phyloP scores from a whole-genome alignment of 2,329 filamentous ascomycete species.

The Fusarium guadeloupense region DNA sequence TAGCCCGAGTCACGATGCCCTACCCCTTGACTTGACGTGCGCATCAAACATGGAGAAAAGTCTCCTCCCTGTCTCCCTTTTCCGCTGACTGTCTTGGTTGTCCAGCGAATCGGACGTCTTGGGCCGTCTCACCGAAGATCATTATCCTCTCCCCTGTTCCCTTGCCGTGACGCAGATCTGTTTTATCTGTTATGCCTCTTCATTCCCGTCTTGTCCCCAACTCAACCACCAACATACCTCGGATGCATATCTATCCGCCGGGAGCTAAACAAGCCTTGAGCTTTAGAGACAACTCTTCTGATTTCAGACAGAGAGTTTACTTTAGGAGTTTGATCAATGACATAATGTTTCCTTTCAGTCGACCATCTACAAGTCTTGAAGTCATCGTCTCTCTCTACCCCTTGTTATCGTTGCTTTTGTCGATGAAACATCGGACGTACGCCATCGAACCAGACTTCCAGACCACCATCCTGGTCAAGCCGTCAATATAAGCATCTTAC shows the following conservation, averaged over 20 bases:
- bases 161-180: constrained; percentile 2
- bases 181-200: background rate
- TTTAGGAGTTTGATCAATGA: too few relatives aligned
- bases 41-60: background rate
- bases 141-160: background rate
- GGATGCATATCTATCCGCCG: background rate
- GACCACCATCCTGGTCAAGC: background rate
- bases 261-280: background rate
- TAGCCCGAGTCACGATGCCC: background rate
- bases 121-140: constrained; percentile 1
- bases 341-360: background rate
- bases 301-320: too few relatives aligned
- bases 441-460: constrained; percentile 6
- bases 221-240: background rate
- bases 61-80: background rate
- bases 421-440: background rate
- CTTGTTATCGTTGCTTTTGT: background rate
- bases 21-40: background rate
- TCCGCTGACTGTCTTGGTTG: background rate
- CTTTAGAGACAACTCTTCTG: background rate
- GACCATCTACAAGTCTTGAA: background rate
- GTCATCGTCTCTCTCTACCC: background rate
- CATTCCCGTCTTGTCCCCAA: background rate
- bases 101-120: constrained; percentile 1
- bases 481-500: background rate